Base-by-base conservation (phyloP, 169 alveolate genomes). In the Plasmodium gonderi region DNA sequence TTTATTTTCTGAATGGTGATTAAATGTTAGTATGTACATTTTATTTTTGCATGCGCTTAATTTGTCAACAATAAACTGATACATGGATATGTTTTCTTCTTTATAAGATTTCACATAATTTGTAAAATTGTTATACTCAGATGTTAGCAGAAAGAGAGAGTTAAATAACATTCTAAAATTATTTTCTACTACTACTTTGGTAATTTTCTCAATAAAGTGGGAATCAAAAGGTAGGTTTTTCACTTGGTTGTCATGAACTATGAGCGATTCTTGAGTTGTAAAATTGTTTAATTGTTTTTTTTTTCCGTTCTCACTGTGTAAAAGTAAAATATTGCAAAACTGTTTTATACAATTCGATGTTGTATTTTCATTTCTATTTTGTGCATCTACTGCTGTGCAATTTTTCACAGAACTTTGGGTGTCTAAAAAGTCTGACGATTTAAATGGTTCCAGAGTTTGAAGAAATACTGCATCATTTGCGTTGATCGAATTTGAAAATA, bases 21-120 rank as follows among this genome's bases (percentile, higher is more conserved):
- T 33, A 69, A 72, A 45, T 38, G 78, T 69, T 68, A 83, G 77
- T 72, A 72, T 69, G 51, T 45, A 14, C 81, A 83, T 83, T 49
- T 72, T 83, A 72, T 83, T 72, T 29, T 33, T 79, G 44, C 44
- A 33, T 6, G 60, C 29, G 44, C 64, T 83, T 72, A 83, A 29
- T 17, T 69, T 69, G 40, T 72, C 69, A 47, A 83, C 92, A 33
- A 83, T 83, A 51, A 45, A 83, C 42, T 83, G 92, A 76, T 83
- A 83, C 72, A 69, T 83, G 36, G 85, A 33, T 29, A 29, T n/a
- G 1, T 31, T 69, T 31, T 72, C 38, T 69, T 60, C 36, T 65
- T 69, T 47, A 72, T 83, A 9, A 12, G 47, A 4, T 5, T 42
- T 49, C 12, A 69, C 44, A 72, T 69, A 83, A 69, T 38, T 83